Conservation (phyloP, 2,329 filamentous ascomycete species). For the Phaeosphaeriaceae sp. region DNA sequence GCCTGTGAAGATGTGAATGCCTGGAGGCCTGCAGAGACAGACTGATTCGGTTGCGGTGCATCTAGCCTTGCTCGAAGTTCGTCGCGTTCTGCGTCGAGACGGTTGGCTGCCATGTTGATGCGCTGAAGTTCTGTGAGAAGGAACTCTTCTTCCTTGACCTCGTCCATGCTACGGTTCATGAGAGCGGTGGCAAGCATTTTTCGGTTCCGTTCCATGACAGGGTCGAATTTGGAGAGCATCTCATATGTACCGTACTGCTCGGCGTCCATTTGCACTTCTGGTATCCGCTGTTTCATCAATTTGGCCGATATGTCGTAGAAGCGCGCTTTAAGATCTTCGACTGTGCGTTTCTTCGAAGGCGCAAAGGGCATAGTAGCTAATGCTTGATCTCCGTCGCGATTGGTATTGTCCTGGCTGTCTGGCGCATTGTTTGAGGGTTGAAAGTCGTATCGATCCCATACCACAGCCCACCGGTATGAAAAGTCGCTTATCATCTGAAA, state of each 20-base stretch:
- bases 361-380: constrained; percentile 47
- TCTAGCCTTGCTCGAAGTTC: constrained; percentile 89
- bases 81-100: constrained; percentile 84
- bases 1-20: constrained; percentile 81
- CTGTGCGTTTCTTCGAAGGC: constrained; percentile 64
- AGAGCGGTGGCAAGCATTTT: constrained; percentile 85
- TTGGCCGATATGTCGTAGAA: constrained; percentile 82
- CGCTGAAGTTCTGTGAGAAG: constrained; percentile 89
- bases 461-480: constrained; percentile 87
- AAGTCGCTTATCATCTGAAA: constrained; percentile 76
- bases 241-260: constrained; percentile 84
- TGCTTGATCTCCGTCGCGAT: constrained; percentile 29
- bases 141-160: constrained; percentile 90
- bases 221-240: constrained; percentile 85
- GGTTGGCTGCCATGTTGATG: constrained; percentile 84
- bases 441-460: constrained; percentile 92
- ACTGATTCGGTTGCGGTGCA: constrained; percentile 68
- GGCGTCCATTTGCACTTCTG: constrained; percentile 71
- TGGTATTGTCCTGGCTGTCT: constrained; percentile 24
- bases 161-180: constrained; percentile 79
- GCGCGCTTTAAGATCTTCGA: constrained; percentile 90
- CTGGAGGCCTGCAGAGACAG: constrained; percentile 46
- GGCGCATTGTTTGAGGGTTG: constrained; percentile 47
- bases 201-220: constrained; percentile 75
- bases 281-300: constrained; percentile 50